phyloP scores from a whole-genome alignment of 1,139 yeast genomes.

The Lizanozyma gosingica region DNA sequence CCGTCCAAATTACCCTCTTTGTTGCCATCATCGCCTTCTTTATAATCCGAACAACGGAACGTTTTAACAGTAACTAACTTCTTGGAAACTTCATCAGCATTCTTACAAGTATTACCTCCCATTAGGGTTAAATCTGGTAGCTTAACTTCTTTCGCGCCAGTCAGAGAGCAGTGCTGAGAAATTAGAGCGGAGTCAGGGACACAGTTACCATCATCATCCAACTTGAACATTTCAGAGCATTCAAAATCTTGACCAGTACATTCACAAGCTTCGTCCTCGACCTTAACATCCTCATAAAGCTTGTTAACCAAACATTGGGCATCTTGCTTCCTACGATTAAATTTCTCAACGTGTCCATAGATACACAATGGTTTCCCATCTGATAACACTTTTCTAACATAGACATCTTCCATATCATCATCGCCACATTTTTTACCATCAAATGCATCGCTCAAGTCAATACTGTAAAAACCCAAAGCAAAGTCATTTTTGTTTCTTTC shows the following conservation, averaged over 20 bases:
- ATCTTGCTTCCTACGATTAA: conserved; percentile 57
- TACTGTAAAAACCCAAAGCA: conserved; percentile 22
- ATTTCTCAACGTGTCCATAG: conserved; percentile 64
- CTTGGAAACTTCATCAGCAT: conserved; percentile 29
- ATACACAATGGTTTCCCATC: conserved; percentile 54
- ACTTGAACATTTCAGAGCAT: conserved; percentile 52
- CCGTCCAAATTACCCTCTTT: conserved; percentile 17
- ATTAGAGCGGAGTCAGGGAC: conserved; percentile 37
- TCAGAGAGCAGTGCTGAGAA: conserved; percentile 16
- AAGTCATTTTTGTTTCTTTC: conserved; percentile 11
- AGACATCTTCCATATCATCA: conserved; percentile 62
- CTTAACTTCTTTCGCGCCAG: conserved; percentile 14
- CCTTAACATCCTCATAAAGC: conserved; percentile 48
- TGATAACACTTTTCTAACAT: conserved; percentile 40
- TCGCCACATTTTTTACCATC: conserved; percentile 41
- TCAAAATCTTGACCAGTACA: conserved; percentile 67
- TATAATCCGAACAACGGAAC: conserved; percentile 26
- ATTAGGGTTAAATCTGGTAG: conserved; percentile 9
- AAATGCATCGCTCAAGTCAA: conserved; percentile 59
- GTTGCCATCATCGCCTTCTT: conserved; percentile 21
- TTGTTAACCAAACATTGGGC: conserved; percentile 63
- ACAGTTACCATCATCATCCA: conserved; percentile 39
- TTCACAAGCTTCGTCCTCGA: conserved; percentile 50
- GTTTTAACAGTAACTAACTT: conserved; percentile 40
- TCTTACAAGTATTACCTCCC: conserved; percentile 8